Percentiles rank a stretch among this genome's conserved stretches.
Conservation (phyloP, 2,329 filamentous ascomycete species). For the Ceratocystis eucalypticola region DNA sequence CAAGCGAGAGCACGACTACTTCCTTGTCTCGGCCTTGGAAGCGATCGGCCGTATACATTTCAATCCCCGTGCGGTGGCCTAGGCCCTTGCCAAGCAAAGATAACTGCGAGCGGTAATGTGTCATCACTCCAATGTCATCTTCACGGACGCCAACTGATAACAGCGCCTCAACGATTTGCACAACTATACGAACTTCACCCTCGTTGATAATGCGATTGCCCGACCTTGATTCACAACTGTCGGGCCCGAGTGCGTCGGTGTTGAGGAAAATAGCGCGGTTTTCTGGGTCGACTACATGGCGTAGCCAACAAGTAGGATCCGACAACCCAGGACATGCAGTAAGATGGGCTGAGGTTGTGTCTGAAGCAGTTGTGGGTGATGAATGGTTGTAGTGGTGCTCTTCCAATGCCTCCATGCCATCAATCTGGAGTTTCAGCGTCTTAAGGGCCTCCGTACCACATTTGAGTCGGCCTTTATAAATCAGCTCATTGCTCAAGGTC, state of each 20-base stretch:
- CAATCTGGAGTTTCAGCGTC: conserved; percentile 51
- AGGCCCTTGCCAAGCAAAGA: conserved; percentile 65
- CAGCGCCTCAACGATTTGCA: conserved; percentile 68
- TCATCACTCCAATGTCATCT: conserved; percentile 80
- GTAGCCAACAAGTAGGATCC: conserved; percentile 57
- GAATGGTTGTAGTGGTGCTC: conserved; percentile 40
- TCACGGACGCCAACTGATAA: conserved; percentile 62
- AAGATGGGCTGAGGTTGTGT: not conserved
- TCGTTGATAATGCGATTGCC: conserved; percentile 82
- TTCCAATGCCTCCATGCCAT: conserved; percentile 47
- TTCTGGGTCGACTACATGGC: conserved; percentile 52
- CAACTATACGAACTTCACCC: conserved; percentile 63
- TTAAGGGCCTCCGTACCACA: conserved; percentile 74
- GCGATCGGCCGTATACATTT: conserved; percentile 93
- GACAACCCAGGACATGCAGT: conserved; percentile 26
- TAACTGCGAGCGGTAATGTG: conserved; percentile 88
- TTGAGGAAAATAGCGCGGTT: conserved; percentile 77
- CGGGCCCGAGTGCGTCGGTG: conserved; percentile 59
- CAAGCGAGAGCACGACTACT: conserved; percentile 73
- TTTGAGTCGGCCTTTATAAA: conserved; percentile 81
- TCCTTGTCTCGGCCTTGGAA: conserved; percentile 97
- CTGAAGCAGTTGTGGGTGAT: too few species aligned
- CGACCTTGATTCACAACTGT: conserved; percentile 56
- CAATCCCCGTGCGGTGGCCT: conserved; percentile 48
- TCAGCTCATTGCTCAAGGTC: conserved; percentile 80